Evolutionary conservation across 2,329 filamentous ascomycete genomes (phyloP), one percentile per base, ranked within the genome.

Genomic region (Exophiala dermatitidis): DNA sequence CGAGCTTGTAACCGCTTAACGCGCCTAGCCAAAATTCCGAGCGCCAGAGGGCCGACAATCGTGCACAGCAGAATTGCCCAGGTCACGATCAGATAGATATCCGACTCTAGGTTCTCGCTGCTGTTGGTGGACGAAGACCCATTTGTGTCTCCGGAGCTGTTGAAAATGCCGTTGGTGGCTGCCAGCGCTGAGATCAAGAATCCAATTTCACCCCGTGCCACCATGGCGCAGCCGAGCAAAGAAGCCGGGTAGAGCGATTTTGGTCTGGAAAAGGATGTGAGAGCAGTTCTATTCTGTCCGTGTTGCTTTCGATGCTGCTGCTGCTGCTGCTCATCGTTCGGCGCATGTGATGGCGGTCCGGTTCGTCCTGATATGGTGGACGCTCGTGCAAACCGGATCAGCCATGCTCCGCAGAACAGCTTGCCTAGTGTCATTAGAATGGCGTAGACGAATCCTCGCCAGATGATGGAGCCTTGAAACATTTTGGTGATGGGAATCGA

Each of bases 131-230:
- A 12, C 12, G 19, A n/a, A 6, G 31, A 30, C 28, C 36, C n/a
- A 26, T 10, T 37, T 3, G 48, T 34, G 5, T 5, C n/a, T 5
- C 19, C 28, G 38, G 38, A 19, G 19, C 19, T 26, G 19, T 28
- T 28, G 54, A 79, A 79, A 7, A 79, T 71, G 0, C 75, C 74
- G 9, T 72, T 69, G 3, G 69, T 75, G 62, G 87, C 77, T 0
- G 84, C 84, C 0, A 90, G 67, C 0, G 83, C 81, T 1, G 83
- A 82, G 56, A 93, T 88, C 41, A 91, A 67, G 57, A 89, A 89
- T 0, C 86, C 86, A 33, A 91, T 88, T 65, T 93, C 87, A 0
- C 87, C 86, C n/a, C 86, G 76, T 0, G 86, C 81, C 0, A 85
- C 79, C 86, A 91, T 91, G 2, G 80, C 80, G 12, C 78, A 72